phyloP scores from a whole-genome alignment of 208 protist genomes.

The Leishmania arabica region DNA sequence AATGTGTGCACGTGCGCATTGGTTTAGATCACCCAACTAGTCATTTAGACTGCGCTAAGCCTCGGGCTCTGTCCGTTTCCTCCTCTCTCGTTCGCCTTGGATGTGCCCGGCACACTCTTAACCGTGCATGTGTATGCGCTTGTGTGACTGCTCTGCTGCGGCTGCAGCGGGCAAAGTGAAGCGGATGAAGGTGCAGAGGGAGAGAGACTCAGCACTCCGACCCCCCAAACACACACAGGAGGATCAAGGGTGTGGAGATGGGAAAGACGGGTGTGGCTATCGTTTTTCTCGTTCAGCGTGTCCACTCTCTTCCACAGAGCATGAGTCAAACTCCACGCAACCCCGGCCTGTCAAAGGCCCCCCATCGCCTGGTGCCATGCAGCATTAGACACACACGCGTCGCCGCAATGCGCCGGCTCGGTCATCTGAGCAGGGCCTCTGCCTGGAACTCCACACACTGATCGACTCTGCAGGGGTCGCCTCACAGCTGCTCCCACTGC shows the following conservation, averaged over 20 bases:
- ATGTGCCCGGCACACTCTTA: not conserved
- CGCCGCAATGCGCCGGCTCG: not conserved
- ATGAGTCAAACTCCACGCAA: not conserved
- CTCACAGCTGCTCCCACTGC: not conserved
- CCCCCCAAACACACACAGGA: not conserved
- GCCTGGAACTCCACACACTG: not conserved
- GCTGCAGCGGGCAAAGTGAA: not conserved
- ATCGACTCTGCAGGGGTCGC: not conserved
- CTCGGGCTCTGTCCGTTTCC: not conserved
- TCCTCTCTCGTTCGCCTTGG: not conserved
- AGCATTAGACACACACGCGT: not conserved
- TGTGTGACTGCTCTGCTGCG: conserved; percentile 1
- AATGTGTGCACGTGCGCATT: not conserved
- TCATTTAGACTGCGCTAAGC: not conserved
- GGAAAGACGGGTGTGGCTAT: not conserved
- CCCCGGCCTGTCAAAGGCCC: not conserved
- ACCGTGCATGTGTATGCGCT: conserved; percentile 10
- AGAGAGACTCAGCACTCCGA: not conserved
- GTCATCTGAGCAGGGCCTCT: not conserved
- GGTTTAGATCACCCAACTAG: not conserved
- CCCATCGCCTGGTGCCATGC: not conserved
- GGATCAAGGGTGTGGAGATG: not conserved
- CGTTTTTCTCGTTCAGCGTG: not conserved
- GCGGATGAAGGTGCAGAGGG: too few species aligned
- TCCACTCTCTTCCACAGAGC: not conserved